Base-by-base conservation (phyloP, 75 land plant species). In the Pinus taeda region DNA sequence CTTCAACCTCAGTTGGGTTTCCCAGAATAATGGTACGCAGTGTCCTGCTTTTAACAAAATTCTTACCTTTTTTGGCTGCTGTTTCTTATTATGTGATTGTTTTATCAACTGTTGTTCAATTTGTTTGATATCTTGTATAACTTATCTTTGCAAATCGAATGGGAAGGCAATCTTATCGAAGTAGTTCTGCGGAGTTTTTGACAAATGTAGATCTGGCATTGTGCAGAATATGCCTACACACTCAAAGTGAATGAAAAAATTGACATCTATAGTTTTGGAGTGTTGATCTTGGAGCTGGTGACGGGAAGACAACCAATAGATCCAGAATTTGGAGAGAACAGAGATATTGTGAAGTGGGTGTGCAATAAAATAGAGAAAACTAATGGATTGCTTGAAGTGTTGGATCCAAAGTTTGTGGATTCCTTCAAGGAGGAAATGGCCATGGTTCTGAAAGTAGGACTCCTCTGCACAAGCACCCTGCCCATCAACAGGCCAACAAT, bases 251-350 rank as follows among this genome's bases (percentile, higher is more conserved):
- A 84, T 2, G 78, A 77, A 58, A 84, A 81, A 14, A 73, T 76
- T 57, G 77, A 84, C 74, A 78, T 84, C 26, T 84, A 84, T 55
- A 81, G 84, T 62, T 84, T 82, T 77, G 86, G 86, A n/a, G 86
- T 84, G 55, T 62, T 84, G 14, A 39, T 84, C 15, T 29, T 84
- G 59, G 84, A 84, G 62, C 61, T 84, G 4, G 57, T 84, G 55
- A 84, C 84, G 12, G 86, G 86, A 17, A 59, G 84, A 55, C 69
- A 58, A 15, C 86, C 86, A 33, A 37, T 77, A 14, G 74, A 83
- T 15, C 73, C 71, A 17, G 36, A 59, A 22, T 79, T 79, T 55
- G 81, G 81, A 22, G 80, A 77, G 33, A 59, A 60, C 63, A 59
- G 22, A 33, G 80, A 77, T 53, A 18, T 80, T 4, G 83, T 81